Evolutionary conservation across 2,329 filamentous ascomycete genomes (phyloP).

Genomic region (Aspergillus sp.): DNA sequence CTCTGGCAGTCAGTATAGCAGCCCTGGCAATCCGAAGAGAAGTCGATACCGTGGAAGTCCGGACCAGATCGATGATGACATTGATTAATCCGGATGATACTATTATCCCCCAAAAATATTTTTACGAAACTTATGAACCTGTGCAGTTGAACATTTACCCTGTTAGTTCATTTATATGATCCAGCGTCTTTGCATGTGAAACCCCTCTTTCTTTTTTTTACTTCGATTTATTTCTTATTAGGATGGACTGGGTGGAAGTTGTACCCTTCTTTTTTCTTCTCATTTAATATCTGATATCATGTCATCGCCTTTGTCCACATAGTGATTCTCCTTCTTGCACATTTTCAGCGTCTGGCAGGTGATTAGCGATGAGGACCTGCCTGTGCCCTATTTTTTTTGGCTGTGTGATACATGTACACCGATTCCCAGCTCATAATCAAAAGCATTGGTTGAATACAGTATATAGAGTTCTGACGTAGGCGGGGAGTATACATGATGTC

Average conservation of each 20-base stretch:
- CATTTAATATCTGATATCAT: neutral
- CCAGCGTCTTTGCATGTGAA: conserved; percentile 9
- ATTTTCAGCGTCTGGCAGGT: too few relatives aligned
- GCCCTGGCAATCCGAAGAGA: conserved; percentile 31
- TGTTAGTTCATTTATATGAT: neutral
- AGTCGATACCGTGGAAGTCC: conserved; percentile 37
- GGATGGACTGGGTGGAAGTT: conserved; percentile 6
- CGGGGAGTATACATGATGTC: too few relatives aligned
- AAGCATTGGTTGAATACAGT: too few relatives aligned
- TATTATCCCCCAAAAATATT: neutral
- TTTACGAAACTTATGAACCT: conserved; percentile 1
- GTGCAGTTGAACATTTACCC: neutral
- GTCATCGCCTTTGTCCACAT: too few relatives aligned
- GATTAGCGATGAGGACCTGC: too few relatives aligned
- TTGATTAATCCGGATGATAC: conserved; percentile 21
- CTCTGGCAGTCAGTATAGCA: conserved; percentile 31
- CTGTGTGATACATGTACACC: neutral
- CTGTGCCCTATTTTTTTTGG: too few relatives aligned
- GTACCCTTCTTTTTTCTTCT: conserved; percentile 6
- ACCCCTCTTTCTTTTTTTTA: conserved; percentile 2
- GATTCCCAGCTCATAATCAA: too few relatives aligned
- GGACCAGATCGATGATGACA: conserved; percentile 36
- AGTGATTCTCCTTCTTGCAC: too few relatives aligned
- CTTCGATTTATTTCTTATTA: conserved; percentile 1
- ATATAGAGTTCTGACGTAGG: too few relatives aligned